Conservation (phyloP, 768 basidiomycete genomes). For the Tricholoma saponaceum region DNA sequence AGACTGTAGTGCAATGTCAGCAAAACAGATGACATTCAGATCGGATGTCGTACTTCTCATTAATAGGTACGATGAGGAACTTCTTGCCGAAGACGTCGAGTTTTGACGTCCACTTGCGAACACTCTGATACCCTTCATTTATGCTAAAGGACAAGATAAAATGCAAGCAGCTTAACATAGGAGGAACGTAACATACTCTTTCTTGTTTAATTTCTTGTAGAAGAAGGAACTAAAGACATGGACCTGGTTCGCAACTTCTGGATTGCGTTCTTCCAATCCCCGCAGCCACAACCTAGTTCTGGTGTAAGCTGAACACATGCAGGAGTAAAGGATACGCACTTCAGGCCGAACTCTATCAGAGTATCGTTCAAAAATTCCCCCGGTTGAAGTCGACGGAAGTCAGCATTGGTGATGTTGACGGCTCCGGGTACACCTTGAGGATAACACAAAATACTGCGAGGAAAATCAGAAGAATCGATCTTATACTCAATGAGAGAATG, state of each 20-base stretch:
- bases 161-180: neutral
- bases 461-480: neutral
- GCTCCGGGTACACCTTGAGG: slow-evolving; percentile 68
- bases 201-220: slow-evolving; percentile 87
- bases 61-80: slow-evolving; percentile 93
- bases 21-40: neutral
- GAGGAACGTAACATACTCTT: slow-evolving; percentile 39
- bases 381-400: slow-evolving; percentile 67
- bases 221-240: slow-evolving; percentile 98
- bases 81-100: slow-evolving; percentile 87
- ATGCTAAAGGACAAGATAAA: slow-evolving; percentile 26
- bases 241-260: slow-evolving; percentile 64
- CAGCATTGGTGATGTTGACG: slow-evolving; percentile 78
- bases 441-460: slow-evolving; percentile 66
- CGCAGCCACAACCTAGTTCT: slow-evolving; percentile 63
- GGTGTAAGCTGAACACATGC: neutral
- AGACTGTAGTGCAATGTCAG: slow-evolving; percentile 42
- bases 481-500: slow-evolving; percentile 12
- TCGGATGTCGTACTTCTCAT: slow-evolving; percentile 73
- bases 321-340: slow-evolving; percentile 45
- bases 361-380: slow-evolving; percentile 95
- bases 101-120: slow-evolving; percentile 92
- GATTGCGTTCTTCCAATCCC: slow-evolving; percentile 48
- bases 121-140: slow-evolving; percentile 73
- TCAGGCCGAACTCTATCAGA: slow-evolving; percentile 92